These are phyloP conservation scores for Calonectria honghensis DNA, from an alignment of 2,329 filamentous ascomycete species.

Conservation along the genomic window DNA sequence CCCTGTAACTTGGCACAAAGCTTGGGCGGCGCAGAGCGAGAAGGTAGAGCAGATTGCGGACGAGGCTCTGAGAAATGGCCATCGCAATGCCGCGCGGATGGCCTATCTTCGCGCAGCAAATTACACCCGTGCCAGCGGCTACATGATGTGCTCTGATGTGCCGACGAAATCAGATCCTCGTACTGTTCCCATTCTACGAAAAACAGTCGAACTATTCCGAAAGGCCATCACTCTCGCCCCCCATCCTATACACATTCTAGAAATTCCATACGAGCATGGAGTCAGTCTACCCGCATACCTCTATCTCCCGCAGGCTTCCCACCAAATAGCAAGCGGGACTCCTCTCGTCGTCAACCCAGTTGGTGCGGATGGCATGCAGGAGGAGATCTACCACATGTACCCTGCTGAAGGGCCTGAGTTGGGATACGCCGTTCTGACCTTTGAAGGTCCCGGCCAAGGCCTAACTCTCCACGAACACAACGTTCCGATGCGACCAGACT, in stretches of 20 bases:
- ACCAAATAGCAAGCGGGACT: constrained; percentile 53
- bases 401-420: constrained; percentile 50
- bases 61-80: constrained; percentile 56
- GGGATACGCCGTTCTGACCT: constrained; percentile 66
- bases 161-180: constrained; percentile 51
- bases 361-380: constrained; percentile 62
- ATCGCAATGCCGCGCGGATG: constrained; percentile 57
- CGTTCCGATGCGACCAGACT: constrained; percentile 60
- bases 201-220: constrained; percentile 51
- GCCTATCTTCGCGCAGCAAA: constrained; percentile 64
- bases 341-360: constrained; percentile 60
- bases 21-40: constrained; percentile 58
- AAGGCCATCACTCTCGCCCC: constrained; percentile 56
- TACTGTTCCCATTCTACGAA: constrained; percentile 53
- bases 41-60: constrained; percentile 59
- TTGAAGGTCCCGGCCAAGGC: constrained; percentile 69
- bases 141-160: constrained; percentile 53
- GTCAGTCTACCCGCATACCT: constrained; percentile 61
- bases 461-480: constrained; percentile 57
- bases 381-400: constrained; percentile 63
- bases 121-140: constrained; percentile 62
- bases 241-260: constrained; percentile 52
- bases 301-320: constrained; percentile 56
- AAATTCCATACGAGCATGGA: constrained; percentile 62
- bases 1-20: constrained; percentile 62